These are phyloP conservation scores for Russula brevipes DNA, from an alignment of 768 basidiomycete genomes.

Conservation along the genomic window DNA sequence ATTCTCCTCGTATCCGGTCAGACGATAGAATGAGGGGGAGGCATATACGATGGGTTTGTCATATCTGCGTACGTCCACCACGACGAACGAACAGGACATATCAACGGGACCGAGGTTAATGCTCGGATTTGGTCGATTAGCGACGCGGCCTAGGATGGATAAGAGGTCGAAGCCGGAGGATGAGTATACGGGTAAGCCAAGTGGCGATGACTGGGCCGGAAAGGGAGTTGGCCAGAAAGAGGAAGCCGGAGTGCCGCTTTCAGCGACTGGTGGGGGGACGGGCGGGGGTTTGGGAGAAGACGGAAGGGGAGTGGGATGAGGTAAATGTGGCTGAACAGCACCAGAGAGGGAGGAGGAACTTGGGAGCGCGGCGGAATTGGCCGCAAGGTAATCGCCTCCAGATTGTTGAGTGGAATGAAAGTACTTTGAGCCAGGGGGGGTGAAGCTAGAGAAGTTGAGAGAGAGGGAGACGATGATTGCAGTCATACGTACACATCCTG, in stretches of 20 bases:
- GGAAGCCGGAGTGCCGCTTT: neutral
- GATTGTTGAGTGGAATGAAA: conserved; percentile 7
- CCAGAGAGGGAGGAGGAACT: conserved; percentile 13
- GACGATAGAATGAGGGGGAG: conserved; percentile 70
- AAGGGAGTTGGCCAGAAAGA: conserved; percentile 17
- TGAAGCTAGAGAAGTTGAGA: conserved; percentile 10
- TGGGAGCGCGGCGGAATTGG: neutral
- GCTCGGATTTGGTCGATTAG: conserved; percentile 63
- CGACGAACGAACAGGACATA: conserved; percentile 85
- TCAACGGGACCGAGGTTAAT: conserved; percentile 88
- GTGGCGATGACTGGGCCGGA: conserved; percentile 27
- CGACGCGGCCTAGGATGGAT: conserved; percentile 73
- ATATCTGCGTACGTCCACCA: conserved; percentile 74
- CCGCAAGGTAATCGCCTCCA: conserved; percentile 1
- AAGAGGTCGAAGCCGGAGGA: conserved; percentile 88
- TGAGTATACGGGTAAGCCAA: conserved; percentile 69
- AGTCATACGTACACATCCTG: conserved; percentile 20
- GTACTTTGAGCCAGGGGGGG: conserved; percentile 1
- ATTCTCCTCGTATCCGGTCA: conserved; percentile 67
- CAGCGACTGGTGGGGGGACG: neutral
- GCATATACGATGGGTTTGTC: conserved; percentile 91
- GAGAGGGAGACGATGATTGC: neutral
- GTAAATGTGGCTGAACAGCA: conserved; percentile 6
- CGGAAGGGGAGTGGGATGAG: neutral
- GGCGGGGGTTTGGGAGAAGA: neutral